Evolutionary conservation across 1,139 yeast genomes (phyloP).

Genomic region (Pneumocystis sp.): DNA sequence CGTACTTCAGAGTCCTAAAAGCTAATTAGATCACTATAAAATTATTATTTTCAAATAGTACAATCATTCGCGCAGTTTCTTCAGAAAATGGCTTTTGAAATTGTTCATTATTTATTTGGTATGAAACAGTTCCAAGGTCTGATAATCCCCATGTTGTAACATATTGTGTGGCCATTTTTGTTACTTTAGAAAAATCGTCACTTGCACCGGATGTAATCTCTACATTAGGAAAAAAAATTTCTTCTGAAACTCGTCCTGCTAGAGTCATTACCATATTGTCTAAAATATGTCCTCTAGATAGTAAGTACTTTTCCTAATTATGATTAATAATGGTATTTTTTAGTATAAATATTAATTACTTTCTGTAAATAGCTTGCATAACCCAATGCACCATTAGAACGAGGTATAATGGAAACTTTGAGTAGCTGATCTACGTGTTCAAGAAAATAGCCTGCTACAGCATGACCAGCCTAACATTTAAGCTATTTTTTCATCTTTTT

Average conservation of each 20-base stretch:
- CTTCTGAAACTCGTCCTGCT: slow-evolving; percentile 95
- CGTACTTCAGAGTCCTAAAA: slow-evolving; percentile 58
- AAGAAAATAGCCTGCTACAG: slow-evolving; percentile 92
- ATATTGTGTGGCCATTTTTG: slow-evolving; percentile 86
- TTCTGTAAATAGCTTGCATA: slow-evolving; percentile 95
- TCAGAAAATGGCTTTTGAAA: slow-evolving; percentile 86
- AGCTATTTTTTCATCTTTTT: background rate
- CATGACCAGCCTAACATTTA: slow-evolving; percentile 61
- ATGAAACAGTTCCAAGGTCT: slow-evolving; percentile 65
- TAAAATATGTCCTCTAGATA: slow-evolving; percentile 59
- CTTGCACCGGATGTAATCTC: slow-evolving; percentile 91
- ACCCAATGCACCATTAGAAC: slow-evolving; percentile 95
- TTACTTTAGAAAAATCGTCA: slow-evolving; percentile 93
- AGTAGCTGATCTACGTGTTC: slow-evolving; percentile 81
- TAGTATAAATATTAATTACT: background rate
- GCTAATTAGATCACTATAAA: background rate
- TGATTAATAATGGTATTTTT: background rate
- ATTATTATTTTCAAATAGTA: background rate
- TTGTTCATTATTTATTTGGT: slow-evolving; percentile 42
- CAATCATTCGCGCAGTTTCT: slow-evolving; percentile 56
- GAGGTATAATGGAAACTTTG: slow-evolving; percentile 89
- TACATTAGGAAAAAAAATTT: slow-evolving; percentile 50
- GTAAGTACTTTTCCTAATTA: slow-evolving; percentile 52
- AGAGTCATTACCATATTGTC: slow-evolving; percentile 89
- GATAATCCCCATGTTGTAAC: slow-evolving; percentile 90